Percentiles rank a stretch among this genome's conserved stretches.
These are phyloP conservation scores for Fusarium sp. DNA, from an alignment of 2,329 filamentous ascomycete species.

Conservation along the genomic window DNA sequence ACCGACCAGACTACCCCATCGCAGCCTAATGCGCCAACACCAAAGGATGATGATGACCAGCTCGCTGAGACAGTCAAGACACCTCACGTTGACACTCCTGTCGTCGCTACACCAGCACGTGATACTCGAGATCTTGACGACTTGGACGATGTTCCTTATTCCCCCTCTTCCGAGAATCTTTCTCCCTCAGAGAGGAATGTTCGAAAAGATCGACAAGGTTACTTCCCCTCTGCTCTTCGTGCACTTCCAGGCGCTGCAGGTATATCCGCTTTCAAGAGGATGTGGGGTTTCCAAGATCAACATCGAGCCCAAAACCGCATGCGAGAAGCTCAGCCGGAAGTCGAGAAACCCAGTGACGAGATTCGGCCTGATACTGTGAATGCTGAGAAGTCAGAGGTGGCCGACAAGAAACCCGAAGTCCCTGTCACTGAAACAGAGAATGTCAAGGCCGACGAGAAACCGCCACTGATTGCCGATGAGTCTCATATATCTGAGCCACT, in stretches of 20 bases:
- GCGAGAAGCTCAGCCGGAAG: constrained; percentile 9
- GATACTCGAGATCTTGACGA: constrained; percentile 14
- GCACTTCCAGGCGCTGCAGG: constrained; percentile 34
- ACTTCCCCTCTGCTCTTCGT: constrained; percentile 41
- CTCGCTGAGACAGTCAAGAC: constrained; percentile 13
- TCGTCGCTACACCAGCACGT: background rate
- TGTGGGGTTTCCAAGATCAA: constrained; percentile 39
- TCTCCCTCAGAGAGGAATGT: constrained; percentile 10
- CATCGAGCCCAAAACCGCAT: constrained; percentile 4
- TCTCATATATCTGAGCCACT: constrained; percentile 49
- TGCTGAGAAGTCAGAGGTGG: constrained; percentile 8
- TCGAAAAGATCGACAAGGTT: constrained; percentile 31
- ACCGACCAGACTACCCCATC: background rate
- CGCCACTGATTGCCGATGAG: constrained; percentile 25
- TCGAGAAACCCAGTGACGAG: background rate
- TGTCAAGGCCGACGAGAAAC: constrained; percentile 7
- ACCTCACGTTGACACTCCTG: background rate
- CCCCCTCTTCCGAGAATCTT: constrained; percentile 12
- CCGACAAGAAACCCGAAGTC: constrained; percentile 10
- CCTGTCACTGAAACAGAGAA: background rate
- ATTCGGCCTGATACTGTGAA: background rate
- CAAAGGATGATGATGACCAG: background rate
- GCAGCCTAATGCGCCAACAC: background rate
- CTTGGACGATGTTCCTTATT: constrained; percentile 18
- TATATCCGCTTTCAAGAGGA: constrained; percentile 35